Base-by-base conservation (phyloP, 768 basidiomycete genomes). In the Coprinellus aureogranulatus region DNA sequence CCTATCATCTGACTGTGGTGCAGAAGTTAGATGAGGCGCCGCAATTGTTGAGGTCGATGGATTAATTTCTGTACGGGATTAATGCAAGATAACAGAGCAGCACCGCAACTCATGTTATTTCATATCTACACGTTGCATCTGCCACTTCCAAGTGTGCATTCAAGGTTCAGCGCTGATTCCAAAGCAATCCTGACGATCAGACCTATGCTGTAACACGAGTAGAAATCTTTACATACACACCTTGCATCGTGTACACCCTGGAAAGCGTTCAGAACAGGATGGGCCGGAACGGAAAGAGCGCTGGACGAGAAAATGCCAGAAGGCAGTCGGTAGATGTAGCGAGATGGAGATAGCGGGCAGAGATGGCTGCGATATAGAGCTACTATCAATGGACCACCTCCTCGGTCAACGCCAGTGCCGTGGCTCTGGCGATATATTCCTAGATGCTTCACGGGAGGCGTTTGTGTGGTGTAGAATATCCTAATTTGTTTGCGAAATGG, bases 371-470 rank as follows among this genome's bases (percentile, higher is more conserved):
- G 48, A 49, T 30, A 49, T 49, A 30, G 28, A 4, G 50, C 50
- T 52, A 52, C 50, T 20, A 52, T 52, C 50, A 52, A 37, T 37
- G 50, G 30, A 34, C 50, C 50, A 52, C 31, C 34, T 20, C n/a
- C 50, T 39, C 22, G 50, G 50, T 52, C 18, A 18, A 44, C 23
- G 31, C 34, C 50, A 37, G 20, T 37, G 50, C 30, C 30, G 34
- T 52, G 50, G 50, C 31, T 52, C 34, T 39, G n/a, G 27, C 31
- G n/a, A 25, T 25, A 6, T 48, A 5, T 48, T 48, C 46, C 4
- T 30, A 23, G n/a, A 22, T 18, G n/a, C 50, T 52, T 52, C 50
- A 52, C 50, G 50, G 50, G 50, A 52, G 50, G 50, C 31, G 50
- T 37, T 52, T 52, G 31, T 20, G 50, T 37, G 50, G 50, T 22